These are phyloP conservation scores for Paralagenidium karlingii DNA, from an alignment of 352 stramenopile genomes.

Conservation along the genomic window DNA sequence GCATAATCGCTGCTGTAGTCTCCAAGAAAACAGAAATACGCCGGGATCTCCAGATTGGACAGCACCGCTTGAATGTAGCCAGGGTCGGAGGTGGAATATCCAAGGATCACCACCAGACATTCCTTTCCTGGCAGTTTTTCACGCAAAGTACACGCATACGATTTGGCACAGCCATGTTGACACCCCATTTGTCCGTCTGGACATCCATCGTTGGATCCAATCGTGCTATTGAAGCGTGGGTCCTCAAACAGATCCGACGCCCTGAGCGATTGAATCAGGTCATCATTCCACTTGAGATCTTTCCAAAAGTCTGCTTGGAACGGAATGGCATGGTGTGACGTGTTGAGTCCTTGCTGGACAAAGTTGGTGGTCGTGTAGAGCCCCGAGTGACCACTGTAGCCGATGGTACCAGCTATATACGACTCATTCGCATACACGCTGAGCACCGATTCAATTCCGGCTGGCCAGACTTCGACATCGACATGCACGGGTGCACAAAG, in stretches of 20 bases:
- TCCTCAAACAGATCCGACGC: slow-evolving; percentile 11
- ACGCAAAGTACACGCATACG: slow-evolving; percentile 22
- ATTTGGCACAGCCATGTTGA: slow-evolving; percentile 22
- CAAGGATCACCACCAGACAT: slow-evolving; percentile 32
- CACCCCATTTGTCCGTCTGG: slow-evolving; percentile 23
- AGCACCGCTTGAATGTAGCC: slow-evolving; percentile 27
- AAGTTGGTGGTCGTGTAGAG: slow-evolving; percentile 24
- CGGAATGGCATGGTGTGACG: slow-evolving; percentile 7
- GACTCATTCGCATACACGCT: slow-evolving; percentile 33
- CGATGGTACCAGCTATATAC: slow-evolving; percentile 5
- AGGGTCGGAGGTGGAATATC: slow-evolving; percentile 22
- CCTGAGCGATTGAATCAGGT: slow-evolving; percentile 16
- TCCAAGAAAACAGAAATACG: slow-evolving; percentile 53
- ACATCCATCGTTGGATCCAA: slow-evolving; percentile 10
- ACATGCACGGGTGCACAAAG: slow-evolving; percentile 33
- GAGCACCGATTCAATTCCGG: slow-evolving; percentile 14
- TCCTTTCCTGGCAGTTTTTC: slow-evolving; percentile 12
- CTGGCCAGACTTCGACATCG: slow-evolving; percentile 37
- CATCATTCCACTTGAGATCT: slow-evolving; percentile 23
- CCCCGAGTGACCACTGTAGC: slow-evolving; percentile 20
- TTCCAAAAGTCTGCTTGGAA: slow-evolving; percentile 38
- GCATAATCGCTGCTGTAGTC: slow-evolving; percentile 23
- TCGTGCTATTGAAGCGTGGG: slow-evolving; percentile 9
- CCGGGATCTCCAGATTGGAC: slow-evolving; percentile 30
- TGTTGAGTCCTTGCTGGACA: slow-evolving; percentile 15